These are phyloP conservation scores for Colletotrichum kahawae DNA, from an alignment of 2,329 filamentous ascomycete genomes.

Conservation along the genomic window DNA sequence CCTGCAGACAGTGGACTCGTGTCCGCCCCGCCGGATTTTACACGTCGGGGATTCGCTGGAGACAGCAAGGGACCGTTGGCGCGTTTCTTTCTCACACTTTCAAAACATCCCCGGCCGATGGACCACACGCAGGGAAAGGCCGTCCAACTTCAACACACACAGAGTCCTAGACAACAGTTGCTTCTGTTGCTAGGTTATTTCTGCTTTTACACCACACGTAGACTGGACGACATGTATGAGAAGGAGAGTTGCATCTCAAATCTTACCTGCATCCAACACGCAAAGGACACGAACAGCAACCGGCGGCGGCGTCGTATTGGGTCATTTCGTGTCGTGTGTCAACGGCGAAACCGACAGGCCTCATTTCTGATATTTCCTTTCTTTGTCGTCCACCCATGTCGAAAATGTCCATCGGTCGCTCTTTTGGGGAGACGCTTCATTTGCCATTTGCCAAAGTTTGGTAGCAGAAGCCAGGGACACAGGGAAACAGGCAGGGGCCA, in stretches of 20 bases:
- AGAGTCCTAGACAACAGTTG: not conserved
- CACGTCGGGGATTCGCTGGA: not conserved
- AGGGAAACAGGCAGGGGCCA: not conserved
- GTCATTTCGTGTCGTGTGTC: slow-evolving; percentile 10
- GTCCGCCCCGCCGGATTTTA: slow-evolving; percentile 3
- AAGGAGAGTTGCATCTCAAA: not conserved
- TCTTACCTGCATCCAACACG: not conserved
- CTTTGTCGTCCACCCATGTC: not conserved
- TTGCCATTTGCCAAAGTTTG: slow-evolving; percentile 3
- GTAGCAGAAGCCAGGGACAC: not conserved
- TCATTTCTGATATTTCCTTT: not conserved
- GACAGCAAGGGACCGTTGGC: slow-evolving; percentile 10
- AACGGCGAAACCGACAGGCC: slow-evolving; percentile 3
- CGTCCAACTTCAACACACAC: not conserved
- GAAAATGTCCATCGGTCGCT: not conserved
- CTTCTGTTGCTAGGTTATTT: not conserved
- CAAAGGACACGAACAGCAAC: not conserved
- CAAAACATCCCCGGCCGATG: slow-evolving; percentile 17
- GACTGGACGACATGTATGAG: not conserved
- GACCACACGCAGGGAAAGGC: not conserved
- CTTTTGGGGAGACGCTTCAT: slow-evolving; percentile 6
- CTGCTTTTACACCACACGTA: not conserved
- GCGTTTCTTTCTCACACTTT: slow-evolving; percentile 15
- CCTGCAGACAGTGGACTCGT: slow-evolving; percentile 1
- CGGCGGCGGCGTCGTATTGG: slow-evolving; percentile 1